phyloP scores from a whole-genome alignment of 164 flowering plant species.

The Sextonia rubra region DNA sequence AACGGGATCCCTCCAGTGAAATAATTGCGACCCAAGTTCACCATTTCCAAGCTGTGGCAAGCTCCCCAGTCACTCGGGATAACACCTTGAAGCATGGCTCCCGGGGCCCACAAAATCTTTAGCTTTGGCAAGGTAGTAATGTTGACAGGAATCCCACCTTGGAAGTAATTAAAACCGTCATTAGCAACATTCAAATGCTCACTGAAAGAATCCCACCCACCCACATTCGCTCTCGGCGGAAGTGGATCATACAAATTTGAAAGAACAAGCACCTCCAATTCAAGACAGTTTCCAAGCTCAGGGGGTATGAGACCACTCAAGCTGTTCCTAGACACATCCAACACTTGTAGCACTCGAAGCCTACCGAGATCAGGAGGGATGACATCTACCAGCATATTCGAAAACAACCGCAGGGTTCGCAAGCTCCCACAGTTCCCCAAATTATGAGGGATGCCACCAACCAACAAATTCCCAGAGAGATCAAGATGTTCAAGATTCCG shows the following conservation, averaged over 20 bases:
- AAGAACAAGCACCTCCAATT: slow-evolving; percentile 58
- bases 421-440: slow-evolving; percentile 53
- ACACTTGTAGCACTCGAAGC: slow-evolving; percentile 52
- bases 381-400: slow-evolving; percentile 51
- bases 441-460: slow-evolving; percentile 42
- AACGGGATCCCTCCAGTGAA: slow-evolving; percentile 47
- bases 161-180: slow-evolving; percentile 66
- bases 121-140: slow-evolving; percentile 58
- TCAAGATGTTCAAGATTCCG: slow-evolving; percentile 56
- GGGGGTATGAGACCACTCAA: slow-evolving; percentile 44
- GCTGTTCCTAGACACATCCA: slow-evolving; percentile 71
- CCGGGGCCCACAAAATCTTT: slow-evolving; percentile 75
- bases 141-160: slow-evolving; percentile 58
- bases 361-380: slow-evolving; percentile 61
- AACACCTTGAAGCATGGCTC: slow-evolving; percentile 54
- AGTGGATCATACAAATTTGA: slow-evolving; percentile 52
- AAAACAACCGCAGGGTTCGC: slow-evolving; percentile 41
- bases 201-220: not conserved
- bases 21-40: slow-evolving; percentile 63
- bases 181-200: slow-evolving; percentile 7
- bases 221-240: not conserved
- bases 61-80: slow-evolving; percentile 63
- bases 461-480: slow-evolving; percentile 56
- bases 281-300: slow-evolving; percentile 42
- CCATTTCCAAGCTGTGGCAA: slow-evolving; percentile 68